Evolutionary conservation across 495 filamentous ascomycete species (phyloP), one percentile per base, ranked within the genome.

Genomic region (Alectoria sarmentosa): DNA sequence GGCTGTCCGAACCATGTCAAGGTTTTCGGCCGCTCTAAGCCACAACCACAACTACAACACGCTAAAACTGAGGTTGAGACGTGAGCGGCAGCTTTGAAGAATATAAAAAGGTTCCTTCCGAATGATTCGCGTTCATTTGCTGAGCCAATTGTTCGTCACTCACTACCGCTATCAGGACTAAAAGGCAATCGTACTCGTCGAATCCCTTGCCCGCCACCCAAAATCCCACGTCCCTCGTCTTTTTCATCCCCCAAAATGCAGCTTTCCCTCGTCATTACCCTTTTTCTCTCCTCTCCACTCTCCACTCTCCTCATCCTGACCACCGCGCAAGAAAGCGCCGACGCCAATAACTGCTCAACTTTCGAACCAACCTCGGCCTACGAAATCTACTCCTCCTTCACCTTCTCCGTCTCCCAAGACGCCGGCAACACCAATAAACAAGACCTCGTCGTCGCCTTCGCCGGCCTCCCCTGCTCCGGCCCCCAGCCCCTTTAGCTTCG

Each of bases 401-500:
- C 14, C 30, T 65, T 65, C 34, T 23, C 0, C 21, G 57, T 48
- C 38, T 26, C 32, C 26, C 57, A 55, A 15, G 64, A 44, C 30
- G 39, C 64, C 6, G 34, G 36, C 28, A 34, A 39, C 46, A 19
- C 42, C n/a, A 42, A 65, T 34, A 0, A n/a, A 17, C 56, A 38
- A 15, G 64, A 65, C 34, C 64, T 65, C 30, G 57, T 61, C 58
- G 64, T 44, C 37, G 44, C 58, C 42, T 65, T 65, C 44, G 58
- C 56, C 8, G 32, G 46, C n/a, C 28, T 65, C 62, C 52, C 52
- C 23, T 39, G 32, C 36, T 4, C 5, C 17, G 42, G 63, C 28
- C 55, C 55, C 19, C 11, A 30, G 57, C 17, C 57, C 57, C 21
- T 65, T 48, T 26, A 34, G 36, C 2, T 44, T 65, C 44, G 55